Conservation (phyloP, 2,329 filamentous ascomycete genomes). For the Alternaria hordeiaustralica region DNA sequence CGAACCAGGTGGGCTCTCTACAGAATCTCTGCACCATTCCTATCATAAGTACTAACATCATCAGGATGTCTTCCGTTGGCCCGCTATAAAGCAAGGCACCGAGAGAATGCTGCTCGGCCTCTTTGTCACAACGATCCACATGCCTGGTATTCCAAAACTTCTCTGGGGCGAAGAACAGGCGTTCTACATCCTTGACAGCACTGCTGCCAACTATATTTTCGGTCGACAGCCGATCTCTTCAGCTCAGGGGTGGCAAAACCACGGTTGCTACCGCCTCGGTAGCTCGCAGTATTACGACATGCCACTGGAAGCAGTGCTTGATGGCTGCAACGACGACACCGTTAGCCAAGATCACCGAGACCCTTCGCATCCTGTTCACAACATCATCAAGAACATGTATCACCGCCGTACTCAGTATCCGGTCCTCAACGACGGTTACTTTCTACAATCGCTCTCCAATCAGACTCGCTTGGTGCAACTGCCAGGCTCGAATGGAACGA, state of each 20-base stretch:
- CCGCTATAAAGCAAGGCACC: neutral
- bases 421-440: neutral
- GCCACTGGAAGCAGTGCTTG: constrained; percentile 60
- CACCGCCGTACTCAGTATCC: neutral
- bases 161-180: constrained; percentile 63
- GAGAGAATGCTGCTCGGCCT: neutral
- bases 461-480: neutral
- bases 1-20: constrained; percentile 71
- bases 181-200: constrained; percentile 69
- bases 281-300: constrained; percentile 65
- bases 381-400: constrained; percentile 59
- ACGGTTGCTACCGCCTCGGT: constrained; percentile 67
- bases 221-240: constrained; percentile 69
- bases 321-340: constrained; percentile 63
- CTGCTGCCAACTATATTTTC: constrained; percentile 69
- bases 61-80: neutral
- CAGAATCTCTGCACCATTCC: constrained; percentile 46
- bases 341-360: constrained; percentile 68
- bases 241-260: constrained; percentile 67
- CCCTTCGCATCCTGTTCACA: constrained; percentile 66
- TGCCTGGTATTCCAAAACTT: neutral
- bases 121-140: neutral
- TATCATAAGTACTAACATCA: neutral
- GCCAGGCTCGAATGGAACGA: neutral
- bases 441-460: neutral